These are phyloP conservation scores for Kuraishia cidri DNA, from an alignment of 805 yeast species.

Conservation along the genomic window DNA sequence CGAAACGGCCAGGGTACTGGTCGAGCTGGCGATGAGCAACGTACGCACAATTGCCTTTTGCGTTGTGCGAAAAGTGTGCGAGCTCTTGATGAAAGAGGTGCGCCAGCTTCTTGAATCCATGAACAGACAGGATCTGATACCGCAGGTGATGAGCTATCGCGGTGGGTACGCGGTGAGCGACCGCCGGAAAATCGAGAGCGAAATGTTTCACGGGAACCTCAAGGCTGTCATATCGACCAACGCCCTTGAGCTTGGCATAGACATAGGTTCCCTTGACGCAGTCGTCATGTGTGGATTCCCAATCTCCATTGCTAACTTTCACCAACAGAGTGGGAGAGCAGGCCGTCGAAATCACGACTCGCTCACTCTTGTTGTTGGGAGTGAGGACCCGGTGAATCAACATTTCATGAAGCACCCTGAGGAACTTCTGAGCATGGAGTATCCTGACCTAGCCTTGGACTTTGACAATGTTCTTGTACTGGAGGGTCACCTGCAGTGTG, in stretches of 20 bases:
- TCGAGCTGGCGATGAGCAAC: slow-evolving; percentile 52
- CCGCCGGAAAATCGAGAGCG: slow-evolving; percentile 77
- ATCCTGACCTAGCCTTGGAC: slow-evolving; percentile 52
- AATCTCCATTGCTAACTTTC: slow-evolving; percentile 71
- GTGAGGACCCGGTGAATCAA: slow-evolving; percentile 80
- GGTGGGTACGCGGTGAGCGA: slow-evolving; percentile 91
- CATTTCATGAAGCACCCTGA: slow-evolving; percentile 68
- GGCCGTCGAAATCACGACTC: slow-evolving; percentile 87
- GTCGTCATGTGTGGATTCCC: slow-evolving; percentile 94
- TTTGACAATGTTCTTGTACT: slow-evolving; percentile 53
- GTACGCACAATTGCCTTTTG: slow-evolving; percentile 88
- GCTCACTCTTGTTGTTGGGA: slow-evolving; percentile 75
- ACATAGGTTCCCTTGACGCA: slow-evolving; percentile 87
- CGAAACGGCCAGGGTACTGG: slow-evolving; percentile 70
- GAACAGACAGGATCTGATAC: slow-evolving; percentile 32
- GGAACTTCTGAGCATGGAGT: slow-evolving; percentile 41
- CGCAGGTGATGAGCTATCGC: slow-evolving; percentile 84
- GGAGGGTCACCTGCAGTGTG: slow-evolving; percentile 88
- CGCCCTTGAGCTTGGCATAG: slow-evolving; percentile 93
- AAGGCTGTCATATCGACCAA: slow-evolving; percentile 89
- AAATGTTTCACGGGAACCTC: slow-evolving; percentile 82
- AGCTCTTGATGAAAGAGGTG: slow-evolving; percentile 77
- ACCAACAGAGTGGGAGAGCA: slow-evolving; percentile 96
- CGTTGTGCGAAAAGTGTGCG: slow-evolving; percentile 79
- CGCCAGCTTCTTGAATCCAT: slow-evolving; percentile 39